Base-by-base conservation (phyloP, 129 eudicot genomes). In the Escallonia rubra region DNA sequence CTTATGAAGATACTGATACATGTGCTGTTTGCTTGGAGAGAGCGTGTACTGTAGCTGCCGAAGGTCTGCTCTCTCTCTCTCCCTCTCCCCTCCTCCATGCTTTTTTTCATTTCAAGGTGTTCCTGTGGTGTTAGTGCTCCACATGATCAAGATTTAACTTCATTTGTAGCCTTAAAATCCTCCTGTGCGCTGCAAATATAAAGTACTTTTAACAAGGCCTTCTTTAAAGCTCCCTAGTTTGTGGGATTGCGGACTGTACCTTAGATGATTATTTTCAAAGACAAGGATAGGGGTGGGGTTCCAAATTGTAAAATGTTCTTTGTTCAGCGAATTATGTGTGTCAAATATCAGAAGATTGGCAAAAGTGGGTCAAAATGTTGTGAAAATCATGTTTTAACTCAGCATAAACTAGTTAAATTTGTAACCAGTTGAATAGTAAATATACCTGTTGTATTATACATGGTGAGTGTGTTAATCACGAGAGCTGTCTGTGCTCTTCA, bases 11-110 rank as follows among this genome's bases (percentile, higher is more conserved):
- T 48, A 70, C 90, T 40, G 97, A 89, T 58, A 75, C 75, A 57
- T 94, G 99, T 79, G 96, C 96, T 47, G 96, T 94, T 67, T 94
- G 97, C 80, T 72, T 94, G 67, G 97, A 94, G 76, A 84, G 99
- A 78, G 72, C 88, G 11, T 94, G 99, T 68, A 72, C 87, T 72
- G 96, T 94, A 51, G 96, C 96, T 41, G 99, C 99, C 56, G 96
- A 89, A 93, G 97, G 99, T 89, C 45, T 54, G 69, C 61, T 76
- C 71, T 50, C 16, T 61, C 12, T 16, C 16, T 13, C 34, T 2
- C 16, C 2, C 16, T 13, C 2, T n/a, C 34, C 34, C 34, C 1
- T 1, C 34, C 10, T 46, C 50, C 50, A 46, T 46, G 50, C 50
- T 23, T 23, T 1, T 23, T 23, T 23, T 23, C 34, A 23, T 23